A percentile compares a stretch with the other conserved stretches of the same genome.
phyloP scores from a whole-genome alignment of 2,329 filamentous ascomycete genomes.

The Epichloe amarillans region DNA sequence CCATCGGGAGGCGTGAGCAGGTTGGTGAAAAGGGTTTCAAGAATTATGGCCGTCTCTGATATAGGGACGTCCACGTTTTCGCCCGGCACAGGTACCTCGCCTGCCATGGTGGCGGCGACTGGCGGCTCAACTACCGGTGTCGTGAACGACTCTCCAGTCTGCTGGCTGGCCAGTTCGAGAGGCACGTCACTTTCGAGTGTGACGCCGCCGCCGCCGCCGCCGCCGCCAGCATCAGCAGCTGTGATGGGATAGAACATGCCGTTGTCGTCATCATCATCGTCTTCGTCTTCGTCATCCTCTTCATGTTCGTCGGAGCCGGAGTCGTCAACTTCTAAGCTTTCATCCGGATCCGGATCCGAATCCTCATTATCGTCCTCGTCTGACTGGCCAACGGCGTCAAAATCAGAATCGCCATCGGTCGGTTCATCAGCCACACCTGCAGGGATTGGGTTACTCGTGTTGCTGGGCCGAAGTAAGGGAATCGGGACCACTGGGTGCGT shows the following conservation, averaged over 20 bases:
- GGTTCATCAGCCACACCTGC: conserved; percentile 4
- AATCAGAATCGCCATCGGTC: conserved; percentile 4
- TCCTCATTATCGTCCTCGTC: conserved; percentile 10
- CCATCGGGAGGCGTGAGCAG: background rate
- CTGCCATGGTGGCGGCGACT: background rate
- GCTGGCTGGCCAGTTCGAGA: background rate
- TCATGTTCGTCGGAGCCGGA: background rate
- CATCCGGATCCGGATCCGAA: background rate
- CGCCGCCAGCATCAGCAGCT: background rate
- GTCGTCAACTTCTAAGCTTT: background rate
- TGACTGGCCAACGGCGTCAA: conserved; percentile 9
- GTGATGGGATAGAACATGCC: background rate
- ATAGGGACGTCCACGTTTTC: background rate
- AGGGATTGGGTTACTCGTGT: background rate
- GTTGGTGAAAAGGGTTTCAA: background rate
- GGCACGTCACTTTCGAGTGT: background rate
- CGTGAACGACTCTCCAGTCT: background rate
- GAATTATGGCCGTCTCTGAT: background rate
- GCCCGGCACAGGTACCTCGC: background rate
- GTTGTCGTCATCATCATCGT: background rate
- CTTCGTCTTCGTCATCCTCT: background rate
- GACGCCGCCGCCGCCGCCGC: background rate
- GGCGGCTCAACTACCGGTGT: background rate
- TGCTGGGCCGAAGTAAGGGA: background rate
- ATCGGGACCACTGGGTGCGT: background rate